phyloP scores from a whole-genome alignment of 208 protist genomes.

The Naegleria fowleri region DNA sequence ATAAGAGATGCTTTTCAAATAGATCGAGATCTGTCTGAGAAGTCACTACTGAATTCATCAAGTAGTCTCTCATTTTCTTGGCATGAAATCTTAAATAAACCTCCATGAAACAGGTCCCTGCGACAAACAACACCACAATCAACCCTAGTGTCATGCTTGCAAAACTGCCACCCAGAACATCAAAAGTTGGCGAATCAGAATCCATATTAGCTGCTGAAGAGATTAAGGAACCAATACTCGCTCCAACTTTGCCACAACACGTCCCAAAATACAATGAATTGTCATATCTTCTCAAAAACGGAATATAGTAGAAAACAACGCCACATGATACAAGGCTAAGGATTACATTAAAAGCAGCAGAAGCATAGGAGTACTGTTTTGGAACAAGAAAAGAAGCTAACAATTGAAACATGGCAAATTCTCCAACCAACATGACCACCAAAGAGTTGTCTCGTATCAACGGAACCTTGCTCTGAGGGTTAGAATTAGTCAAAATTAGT shows the following conservation, averaged over 20 bases:
- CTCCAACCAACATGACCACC: not conserved
- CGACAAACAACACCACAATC: not conserved
- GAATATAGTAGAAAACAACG: not conserved
- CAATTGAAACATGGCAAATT: not conserved
- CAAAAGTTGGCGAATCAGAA: not conserved
- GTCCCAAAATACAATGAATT: not conserved
- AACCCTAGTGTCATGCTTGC: not conserved
- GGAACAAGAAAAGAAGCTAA: not conserved
- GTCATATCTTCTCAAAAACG: not conserved
- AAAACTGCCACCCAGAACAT: not conserved
- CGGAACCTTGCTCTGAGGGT: not conserved
- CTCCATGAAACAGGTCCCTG: not conserved
- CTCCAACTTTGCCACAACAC: not conserved
- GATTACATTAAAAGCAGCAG: not conserved
- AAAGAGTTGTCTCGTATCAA: not conserved
- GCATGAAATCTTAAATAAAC: not conserved
- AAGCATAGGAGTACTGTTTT: not conserved
- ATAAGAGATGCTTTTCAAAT: not conserved
- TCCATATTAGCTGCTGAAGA: not conserved
- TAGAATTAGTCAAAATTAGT: not conserved
- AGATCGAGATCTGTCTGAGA: not conserved
- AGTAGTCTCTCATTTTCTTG: not conserved
- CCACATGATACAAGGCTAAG: not conserved
- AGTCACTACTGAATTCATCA: not conserved
- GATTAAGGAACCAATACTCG: not conserved